These are phyloP conservation scores for Proteromonas lacertae DNA, from an alignment of 352 stramenopile species.

Conservation along the genomic window DNA sequence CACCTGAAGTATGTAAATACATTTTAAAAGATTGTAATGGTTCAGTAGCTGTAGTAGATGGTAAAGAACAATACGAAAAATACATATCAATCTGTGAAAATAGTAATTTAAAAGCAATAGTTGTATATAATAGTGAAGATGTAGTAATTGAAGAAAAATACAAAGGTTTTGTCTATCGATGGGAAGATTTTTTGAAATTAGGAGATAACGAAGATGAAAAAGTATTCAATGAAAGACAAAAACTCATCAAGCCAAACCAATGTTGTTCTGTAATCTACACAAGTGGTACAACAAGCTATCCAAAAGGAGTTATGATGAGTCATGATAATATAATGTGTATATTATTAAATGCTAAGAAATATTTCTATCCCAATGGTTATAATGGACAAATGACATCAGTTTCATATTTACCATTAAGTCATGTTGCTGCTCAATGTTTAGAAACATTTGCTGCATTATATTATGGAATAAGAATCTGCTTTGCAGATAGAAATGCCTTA, in stretches of 20 bases:
- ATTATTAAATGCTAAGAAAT: too few species aligned
- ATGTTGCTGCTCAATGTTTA: conserved; percentile 18
- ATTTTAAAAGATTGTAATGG: conserved; percentile 32
- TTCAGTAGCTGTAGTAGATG: too few species aligned
- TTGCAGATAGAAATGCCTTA: conserved; percentile 29
- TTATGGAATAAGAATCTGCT: conserved; percentile 16
- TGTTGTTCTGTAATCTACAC: too few species aligned
- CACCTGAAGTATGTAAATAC: conserved; percentile 24
- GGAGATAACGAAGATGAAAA: conserved; percentile 4
- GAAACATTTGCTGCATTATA: conserved; percentile 6
- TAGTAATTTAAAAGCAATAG: conserved; percentile 30
- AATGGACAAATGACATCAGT: conserved; percentile 11
- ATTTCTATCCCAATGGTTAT: not conserved
- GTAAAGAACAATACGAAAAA: conserved; percentile 28
- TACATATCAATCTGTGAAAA: conserved; percentile 23
- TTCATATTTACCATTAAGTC: conserved; percentile 15
- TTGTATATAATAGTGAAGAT: conserved; percentile 16
- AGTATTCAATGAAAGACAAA: conserved; percentile 6
- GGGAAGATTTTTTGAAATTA: conserved; percentile 9
- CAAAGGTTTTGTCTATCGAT: conserved; percentile 5
- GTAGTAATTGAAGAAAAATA: conserved; percentile 15
- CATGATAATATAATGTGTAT: conserved; percentile 68
- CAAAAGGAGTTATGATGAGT: conserved; percentile 75
- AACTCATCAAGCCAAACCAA: conserved; percentile 4
- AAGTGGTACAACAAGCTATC: conserved; percentile 53